A percentile compares a stretch with the other conserved stretches of the same genome.
Conservation (phyloP, 495 filamentous ascomycete species). For the Neurospora sp. region DNA sequence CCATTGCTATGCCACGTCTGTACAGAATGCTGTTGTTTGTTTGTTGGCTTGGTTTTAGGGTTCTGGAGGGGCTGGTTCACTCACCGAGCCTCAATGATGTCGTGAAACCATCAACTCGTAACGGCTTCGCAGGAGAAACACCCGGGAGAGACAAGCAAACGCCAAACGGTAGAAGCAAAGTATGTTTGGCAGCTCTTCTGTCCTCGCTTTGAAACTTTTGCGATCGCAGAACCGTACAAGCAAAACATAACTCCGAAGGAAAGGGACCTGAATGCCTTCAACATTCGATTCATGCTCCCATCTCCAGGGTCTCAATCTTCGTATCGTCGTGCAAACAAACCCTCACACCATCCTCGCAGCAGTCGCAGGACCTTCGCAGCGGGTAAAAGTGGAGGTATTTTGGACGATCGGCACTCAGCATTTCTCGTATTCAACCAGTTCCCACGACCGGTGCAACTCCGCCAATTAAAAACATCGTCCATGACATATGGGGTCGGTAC, state of each 20-base stretch:
- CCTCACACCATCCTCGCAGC: background rate
- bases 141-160: background rate
- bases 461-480: background rate
- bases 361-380: background rate
- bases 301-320: background rate
- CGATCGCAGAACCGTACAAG: background rate
- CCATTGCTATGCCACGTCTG: background rate
- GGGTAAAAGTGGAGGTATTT: background rate
- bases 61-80: background rate
- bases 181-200: background rate
- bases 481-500: background rate
- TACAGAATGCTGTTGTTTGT: background rate
- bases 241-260: background rate
- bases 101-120: background rate
- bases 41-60: background rate
- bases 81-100: background rate
- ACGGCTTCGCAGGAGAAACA: background rate
- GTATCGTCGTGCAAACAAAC: background rate
- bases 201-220: background rate
- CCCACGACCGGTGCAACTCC: background rate
- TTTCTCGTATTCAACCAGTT: slow-evolving; percentile 4
- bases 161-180: background rate
- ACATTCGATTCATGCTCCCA: background rate
- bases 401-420: slow-evolving; percentile 1
- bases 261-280: background rate